Conservation (phyloP, 805 yeast genomes). For the Saturnispora zaruensis region DNA sequence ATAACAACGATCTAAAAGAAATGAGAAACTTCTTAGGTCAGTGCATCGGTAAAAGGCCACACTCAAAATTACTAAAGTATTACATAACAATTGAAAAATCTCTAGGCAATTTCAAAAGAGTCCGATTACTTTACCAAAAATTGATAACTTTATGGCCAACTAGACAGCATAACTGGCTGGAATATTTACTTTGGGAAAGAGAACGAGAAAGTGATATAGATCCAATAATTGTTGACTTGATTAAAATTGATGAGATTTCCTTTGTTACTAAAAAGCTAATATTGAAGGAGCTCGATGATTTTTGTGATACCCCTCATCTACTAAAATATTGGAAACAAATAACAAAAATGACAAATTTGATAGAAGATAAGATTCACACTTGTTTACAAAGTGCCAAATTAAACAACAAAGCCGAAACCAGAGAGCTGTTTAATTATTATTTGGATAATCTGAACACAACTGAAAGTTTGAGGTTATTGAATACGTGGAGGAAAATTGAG, state of each 20-base stretch:
- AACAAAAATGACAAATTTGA: neutral
- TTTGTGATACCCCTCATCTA: neutral
- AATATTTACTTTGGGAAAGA: conserved; percentile 40
- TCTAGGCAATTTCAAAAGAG: conserved; percentile 74
- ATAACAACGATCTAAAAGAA: conserved; percentile 32
- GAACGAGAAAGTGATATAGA: neutral
- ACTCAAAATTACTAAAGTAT: conserved; percentile 44
- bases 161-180: conserved; percentile 43
- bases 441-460: conserved; percentile 28
- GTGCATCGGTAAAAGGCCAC: conserved; percentile 61
- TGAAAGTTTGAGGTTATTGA: neutral
- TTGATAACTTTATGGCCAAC: conserved; percentile 43
- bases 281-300: neutral
- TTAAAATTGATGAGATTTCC: neutral
- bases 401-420: conserved; percentile 23
- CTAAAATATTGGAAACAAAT: conserved; percentile 1
- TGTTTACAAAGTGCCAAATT: conserved; percentile 4
- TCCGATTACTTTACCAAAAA: conserved; percentile 62
- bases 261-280: neutral
- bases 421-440: conserved; percentile 52
- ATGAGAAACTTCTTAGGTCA: conserved; percentile 69
- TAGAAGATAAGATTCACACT: conserved; percentile 1
- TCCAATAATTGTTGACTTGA: neutral
- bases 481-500: conserved; percentile 26
- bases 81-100: conserved; percentile 63